Conservation (phyloP, 2,329 filamentous ascomycete genomes). For the Furcasterigmium furcatum region DNA sequence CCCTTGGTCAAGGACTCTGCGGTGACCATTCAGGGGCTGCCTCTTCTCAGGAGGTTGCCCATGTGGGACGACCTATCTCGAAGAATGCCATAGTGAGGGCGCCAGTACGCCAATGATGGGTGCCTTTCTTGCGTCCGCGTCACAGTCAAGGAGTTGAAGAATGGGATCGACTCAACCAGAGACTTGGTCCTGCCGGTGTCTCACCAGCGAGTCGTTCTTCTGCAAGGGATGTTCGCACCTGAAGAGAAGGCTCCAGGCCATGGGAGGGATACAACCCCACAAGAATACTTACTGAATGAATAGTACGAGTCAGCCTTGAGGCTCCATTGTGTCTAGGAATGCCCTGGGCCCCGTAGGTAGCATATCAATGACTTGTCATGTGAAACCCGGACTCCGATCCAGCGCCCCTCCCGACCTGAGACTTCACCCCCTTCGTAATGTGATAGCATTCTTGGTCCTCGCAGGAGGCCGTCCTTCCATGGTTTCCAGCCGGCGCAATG, state of each 20-base stretch:
- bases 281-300: too few relatives aligned
- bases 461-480: too few relatives aligned
- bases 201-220: background rate
- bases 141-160: background rate
- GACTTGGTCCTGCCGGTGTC: background rate
- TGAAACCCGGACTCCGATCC: background rate
- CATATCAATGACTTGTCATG: background rate
- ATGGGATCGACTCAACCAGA: background rate
- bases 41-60: background rate
- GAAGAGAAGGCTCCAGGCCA: background rate
- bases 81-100: background rate
- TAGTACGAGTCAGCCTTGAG: too few relatives aligned
- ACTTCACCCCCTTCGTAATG: background rate
- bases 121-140: background rate
- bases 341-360: background rate
- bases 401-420: background rate
- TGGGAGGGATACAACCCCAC: too few relatives aligned
- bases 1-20: too few relatives aligned
- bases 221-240: background rate
- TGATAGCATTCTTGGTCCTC: background rate
- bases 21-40: background rate
- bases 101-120: background rate
- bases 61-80: background rate
- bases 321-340: background rate
- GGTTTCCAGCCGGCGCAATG: too few relatives aligned